phyloP scores from a whole-genome alignment of 164 flowering plant species.

The Liriodendron chinense region DNA sequence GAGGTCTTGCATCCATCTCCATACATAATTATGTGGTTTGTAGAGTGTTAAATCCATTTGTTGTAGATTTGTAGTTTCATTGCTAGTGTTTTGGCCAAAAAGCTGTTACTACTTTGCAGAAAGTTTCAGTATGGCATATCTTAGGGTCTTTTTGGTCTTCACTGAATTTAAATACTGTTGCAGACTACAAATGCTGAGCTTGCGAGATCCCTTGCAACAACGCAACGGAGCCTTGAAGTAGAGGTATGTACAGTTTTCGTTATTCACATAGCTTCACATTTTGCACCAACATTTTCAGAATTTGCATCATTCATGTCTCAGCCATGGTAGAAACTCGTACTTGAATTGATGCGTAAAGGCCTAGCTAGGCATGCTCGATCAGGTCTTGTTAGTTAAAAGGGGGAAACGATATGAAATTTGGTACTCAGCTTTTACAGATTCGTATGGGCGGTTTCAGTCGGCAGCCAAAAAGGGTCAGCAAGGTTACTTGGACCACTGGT shows the following conservation, averaged over 20 bases:
- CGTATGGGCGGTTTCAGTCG: not conserved
- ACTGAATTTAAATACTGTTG: slow-evolving; percentile 33
- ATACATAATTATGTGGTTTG: slow-evolving; percentile 1
- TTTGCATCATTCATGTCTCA: not conserved
- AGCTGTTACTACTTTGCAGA: slow-evolving; percentile 10
- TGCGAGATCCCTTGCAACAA: slow-evolving; percentile 72
- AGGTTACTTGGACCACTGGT: too few relatives aligned
- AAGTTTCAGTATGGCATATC: slow-evolving; percentile 8
- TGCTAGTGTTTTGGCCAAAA: slow-evolving; percentile 1
- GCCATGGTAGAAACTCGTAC: not conserved
- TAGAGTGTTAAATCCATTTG: slow-evolving; percentile 3
- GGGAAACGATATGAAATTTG: not conserved
- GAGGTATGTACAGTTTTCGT: slow-evolving; percentile 49
- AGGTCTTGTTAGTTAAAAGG: not conserved
- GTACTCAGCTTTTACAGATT: not conserved
- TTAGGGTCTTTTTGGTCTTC: not conserved
- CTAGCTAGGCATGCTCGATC: not conserved
- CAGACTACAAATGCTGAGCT: slow-evolving; percentile 91
- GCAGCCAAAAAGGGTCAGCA: not conserved
- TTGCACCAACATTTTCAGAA: not conserved
- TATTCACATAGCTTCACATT: not conserved
- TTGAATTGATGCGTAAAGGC: not conserved
- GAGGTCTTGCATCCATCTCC: slow-evolving; percentile 50
- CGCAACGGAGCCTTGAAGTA: slow-evolving; percentile 79
- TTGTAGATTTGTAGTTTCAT: not conserved